Base-by-base conservation (phyloP, 192 early-diverging fungal species). In the Pilaira anomala region DNA sequence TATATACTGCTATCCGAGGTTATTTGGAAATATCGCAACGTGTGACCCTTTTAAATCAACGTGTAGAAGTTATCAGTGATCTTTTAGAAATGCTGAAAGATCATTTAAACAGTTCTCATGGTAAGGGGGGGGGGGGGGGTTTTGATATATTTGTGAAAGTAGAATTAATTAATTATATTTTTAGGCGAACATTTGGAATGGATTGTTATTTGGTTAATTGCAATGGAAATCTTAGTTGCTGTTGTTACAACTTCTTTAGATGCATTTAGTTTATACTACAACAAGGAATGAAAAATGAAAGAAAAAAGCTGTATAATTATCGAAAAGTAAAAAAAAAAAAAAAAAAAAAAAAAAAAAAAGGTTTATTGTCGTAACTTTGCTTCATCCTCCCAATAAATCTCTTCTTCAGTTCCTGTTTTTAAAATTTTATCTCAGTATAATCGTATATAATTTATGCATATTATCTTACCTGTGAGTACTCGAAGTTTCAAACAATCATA, bases 191-290 rank as follows among this genome's bases (percentile, higher is more conserved):
- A 93, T 58, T 80, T 96, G 19, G 94, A 96, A 65, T 93, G 93
- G 89, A 98, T 98, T 60, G 91, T 98, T 2, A 98, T 98, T 67
- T 85, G 92, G 49, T 80, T 97, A 41, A 97, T 97, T 78, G 90
- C 75, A 64, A 82, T 92, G 64, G 88, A 90, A 62, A 92, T 92
- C 62, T 64, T 88, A 11, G 85, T 92, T 60, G 90, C 85, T 14
- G 78, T 87, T 19, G 82, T 90, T 12, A 92, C 90, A 6, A 92
- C 88, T 24, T 80, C 79, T 18, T 70, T 92, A 61, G 90, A 92
- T 66, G 78, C 84, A 21, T 72, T 80, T 61, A 76, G 71, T 24
- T 76, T 80, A 24, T 78, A 66, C 3, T 70, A 73, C 16, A 68
- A 76, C 29, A 53, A 61, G 19, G 46, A 48, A 1, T 8, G 46